phyloP scores from a whole-genome alignment of 257 asterid genomes.

The Scutellaria galericulata region DNA sequence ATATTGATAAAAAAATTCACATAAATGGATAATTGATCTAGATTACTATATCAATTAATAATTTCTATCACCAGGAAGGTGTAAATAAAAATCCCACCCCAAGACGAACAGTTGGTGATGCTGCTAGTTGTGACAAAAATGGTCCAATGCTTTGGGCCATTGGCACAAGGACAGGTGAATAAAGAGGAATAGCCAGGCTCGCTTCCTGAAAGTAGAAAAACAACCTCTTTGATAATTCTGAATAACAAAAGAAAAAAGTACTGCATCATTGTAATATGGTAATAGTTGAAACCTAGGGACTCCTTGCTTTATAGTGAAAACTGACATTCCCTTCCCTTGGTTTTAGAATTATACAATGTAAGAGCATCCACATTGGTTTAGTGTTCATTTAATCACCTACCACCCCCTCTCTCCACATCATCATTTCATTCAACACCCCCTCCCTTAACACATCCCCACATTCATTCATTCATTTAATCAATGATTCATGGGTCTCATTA shows the following conservation, averaged over 20 bases:
- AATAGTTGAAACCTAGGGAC: not conserved
- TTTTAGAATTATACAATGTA: not conserved
- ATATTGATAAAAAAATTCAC: not conserved
- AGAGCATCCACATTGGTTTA: too few species aligned
- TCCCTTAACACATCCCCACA: too few species aligned
- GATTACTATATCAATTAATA: constrained; percentile 8
- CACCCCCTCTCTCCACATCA: too few species aligned
- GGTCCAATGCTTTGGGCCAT: constrained; percentile 90
- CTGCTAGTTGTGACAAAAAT: constrained; percentile 71
- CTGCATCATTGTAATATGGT: constrained; percentile 5
- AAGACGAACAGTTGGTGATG: constrained; percentile 86
- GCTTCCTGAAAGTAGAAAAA: constrained; percentile 72
- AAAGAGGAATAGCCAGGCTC: constrained; percentile 78
- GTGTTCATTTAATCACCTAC: too few species aligned
- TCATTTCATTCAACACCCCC: too few species aligned
- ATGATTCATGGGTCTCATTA: too few species aligned
- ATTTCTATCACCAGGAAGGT: not conserved
- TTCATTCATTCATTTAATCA: too few species aligned
- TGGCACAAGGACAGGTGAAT: constrained; percentile 87
- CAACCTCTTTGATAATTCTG: constrained; percentile 17
- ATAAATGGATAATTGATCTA: constrained; percentile 1
- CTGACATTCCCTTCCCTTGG: not conserved
- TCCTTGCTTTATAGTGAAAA: constrained; percentile 14
- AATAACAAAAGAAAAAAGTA: constrained; percentile 20
- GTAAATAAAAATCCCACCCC: constrained; percentile 67